Evolutionary conservation across 2,329 filamentous ascomycete species (phyloP), one percentile per base, ranked within the genome.

Genomic region (Colletotrichum neosansevieriae): DNA sequence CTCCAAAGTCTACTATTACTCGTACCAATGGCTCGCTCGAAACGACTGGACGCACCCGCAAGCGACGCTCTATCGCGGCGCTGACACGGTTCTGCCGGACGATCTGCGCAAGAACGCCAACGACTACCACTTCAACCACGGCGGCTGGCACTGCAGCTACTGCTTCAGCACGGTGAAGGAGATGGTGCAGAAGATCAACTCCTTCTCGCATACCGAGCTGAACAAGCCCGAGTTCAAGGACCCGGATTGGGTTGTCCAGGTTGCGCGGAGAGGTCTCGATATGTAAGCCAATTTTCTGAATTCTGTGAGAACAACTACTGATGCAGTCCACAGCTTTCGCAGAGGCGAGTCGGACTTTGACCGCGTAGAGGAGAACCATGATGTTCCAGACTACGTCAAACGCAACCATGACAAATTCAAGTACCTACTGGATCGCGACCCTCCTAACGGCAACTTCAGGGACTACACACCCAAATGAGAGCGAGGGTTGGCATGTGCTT

Each of bases 121-220:
- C 50, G 80, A 81, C 3, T 53, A 80, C 4, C 78, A 77, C 47
- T 74, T 81, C 1, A 69, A 80, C 1, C 78, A 87, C 71, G 85
- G 86, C 0, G 84, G 79, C 0, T 91, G 88, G 88, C 88, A 90
- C 75, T 91, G 88, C 79, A 88, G 85, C 58, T 86, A 81, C 63
- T 90, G 88, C 77, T 89, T 89, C 74, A 77, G 81, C 17, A 89
- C 85, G 0, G 76, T 90, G 15, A 80, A 79, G 4, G 84, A 88
- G 74, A 79, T 89, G 71, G 76, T 86, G 51, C 83, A 81, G 71
- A 89, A 89, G 76, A 82, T 89, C 76, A 72, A 74, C 17, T 77
- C 76, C 56, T 84, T 84, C 70, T 82, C 79, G 17, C 82, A 85
- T 66, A 19, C 74, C 70, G 21, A 76, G 45, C 72, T 76, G 61